Evolutionary conservation across 2,329 filamentous ascomycete species (phyloP).

Genomic region (Stemphylium vesicarium): DNA sequence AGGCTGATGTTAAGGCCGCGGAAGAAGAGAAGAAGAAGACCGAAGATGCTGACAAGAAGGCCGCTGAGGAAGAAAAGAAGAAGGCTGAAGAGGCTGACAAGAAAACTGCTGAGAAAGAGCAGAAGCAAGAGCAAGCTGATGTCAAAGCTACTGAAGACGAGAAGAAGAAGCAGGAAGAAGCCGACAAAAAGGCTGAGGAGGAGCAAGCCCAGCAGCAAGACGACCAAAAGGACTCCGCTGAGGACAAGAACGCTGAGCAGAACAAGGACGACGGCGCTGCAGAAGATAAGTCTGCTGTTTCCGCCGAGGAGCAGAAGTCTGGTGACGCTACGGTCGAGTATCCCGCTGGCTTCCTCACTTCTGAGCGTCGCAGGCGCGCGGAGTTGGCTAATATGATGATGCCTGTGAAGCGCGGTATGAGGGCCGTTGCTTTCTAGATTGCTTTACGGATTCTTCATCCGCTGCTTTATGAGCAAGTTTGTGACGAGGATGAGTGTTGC

Average conservation of each 20-base stretch:
- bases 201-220: background rate
- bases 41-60: background rate
- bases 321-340: conserved; percentile 8
- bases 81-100: background rate
- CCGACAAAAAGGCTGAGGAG: conserved; percentile 5
- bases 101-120: background rate
- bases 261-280: background rate
- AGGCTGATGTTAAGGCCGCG: conserved; percentile 1
- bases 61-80: conserved; percentile 2
- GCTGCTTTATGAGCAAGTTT: too few species aligned
- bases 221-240: background rate
- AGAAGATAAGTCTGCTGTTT: background rate
- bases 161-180: conserved; percentile 2
- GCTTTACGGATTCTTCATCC: too few species aligned
- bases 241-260: background rate
- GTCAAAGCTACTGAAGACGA: background rate
- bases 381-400: background rate
- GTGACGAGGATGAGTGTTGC: too few species aligned
- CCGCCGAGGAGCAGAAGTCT: background rate
- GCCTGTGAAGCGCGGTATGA: conserved; percentile 9
- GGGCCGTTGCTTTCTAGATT: conserved; percentile 1
- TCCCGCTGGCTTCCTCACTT: conserved; percentile 15
- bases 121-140: conserved; percentile 1
- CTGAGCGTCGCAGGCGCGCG: conserved; percentile 1
- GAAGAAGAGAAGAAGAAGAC: background rate